These are phyloP conservation scores for Cyberlindnera japonica DNA, from an alignment of 805 yeast genomes.

Conservation along the genomic window DNA sequence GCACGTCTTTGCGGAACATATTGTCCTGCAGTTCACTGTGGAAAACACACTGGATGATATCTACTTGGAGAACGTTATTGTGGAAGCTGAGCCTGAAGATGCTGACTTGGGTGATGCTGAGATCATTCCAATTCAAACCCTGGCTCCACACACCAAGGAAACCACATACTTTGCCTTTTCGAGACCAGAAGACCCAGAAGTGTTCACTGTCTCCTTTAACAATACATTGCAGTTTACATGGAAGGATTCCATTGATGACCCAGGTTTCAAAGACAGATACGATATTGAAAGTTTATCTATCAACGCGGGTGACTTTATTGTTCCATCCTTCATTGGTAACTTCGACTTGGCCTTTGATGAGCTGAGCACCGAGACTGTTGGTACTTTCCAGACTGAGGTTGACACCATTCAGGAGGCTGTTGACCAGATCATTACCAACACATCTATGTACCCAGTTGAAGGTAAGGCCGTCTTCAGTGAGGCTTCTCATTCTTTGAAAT, in stretches of 20 bases:
- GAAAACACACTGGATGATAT: slow-evolving; percentile 80
- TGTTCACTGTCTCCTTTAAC: slow-evolving; percentile 50
- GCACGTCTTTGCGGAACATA: slow-evolving; percentile 71
- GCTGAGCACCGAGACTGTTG: slow-evolving; percentile 55
- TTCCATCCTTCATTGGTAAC: slow-evolving; percentile 73
- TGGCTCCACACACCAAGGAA: slow-evolving; percentile 69
- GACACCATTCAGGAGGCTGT: slow-evolving; percentile 54
- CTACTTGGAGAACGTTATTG: slow-evolving; percentile 72
- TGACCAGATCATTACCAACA: slow-evolving; percentile 44
- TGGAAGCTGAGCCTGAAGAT: slow-evolving; percentile 55
- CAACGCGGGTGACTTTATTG: slow-evolving; percentile 75
- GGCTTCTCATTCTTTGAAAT: slow-evolving; percentile 64
- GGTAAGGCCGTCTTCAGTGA: slow-evolving; percentile 52
- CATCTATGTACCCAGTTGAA: slow-evolving; percentile 71
- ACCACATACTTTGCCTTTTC: slow-evolving; percentile 74
- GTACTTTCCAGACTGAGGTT: slow-evolving; percentile 60
- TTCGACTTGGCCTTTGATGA: slow-evolving; percentile 74
- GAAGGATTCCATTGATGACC: slow-evolving; percentile 69
- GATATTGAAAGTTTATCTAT: slow-evolving; percentile 78
- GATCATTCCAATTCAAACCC: slow-evolving; percentile 65
- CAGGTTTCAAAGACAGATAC: slow-evolving; percentile 91
- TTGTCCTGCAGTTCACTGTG: slow-evolving; percentile 78
- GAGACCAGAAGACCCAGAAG: slow-evolving; percentile 46
- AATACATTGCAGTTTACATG: slow-evolving; percentile 71
- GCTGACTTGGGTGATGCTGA: slow-evolving; percentile 53